These are phyloP conservation scores for Simplicillium sp. DNA, from an alignment of 2,329 filamentous ascomycete genomes.

Conservation along the genomic window DNA sequence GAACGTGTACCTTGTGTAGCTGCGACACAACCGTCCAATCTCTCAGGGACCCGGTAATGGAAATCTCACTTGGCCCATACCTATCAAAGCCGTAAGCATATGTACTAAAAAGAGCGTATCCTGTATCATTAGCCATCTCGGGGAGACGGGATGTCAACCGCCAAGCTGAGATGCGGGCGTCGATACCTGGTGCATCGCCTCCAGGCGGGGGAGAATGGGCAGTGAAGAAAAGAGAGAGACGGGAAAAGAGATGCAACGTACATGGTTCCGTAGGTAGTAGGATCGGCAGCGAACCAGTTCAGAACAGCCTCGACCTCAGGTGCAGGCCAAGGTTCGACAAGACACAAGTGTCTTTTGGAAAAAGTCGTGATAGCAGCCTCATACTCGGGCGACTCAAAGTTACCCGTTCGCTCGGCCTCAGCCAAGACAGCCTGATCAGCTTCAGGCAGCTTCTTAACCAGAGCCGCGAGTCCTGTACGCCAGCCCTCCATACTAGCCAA, in stretches of 20 bases:
- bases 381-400: conserved; percentile 19
- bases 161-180: no score
- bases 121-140: no score
- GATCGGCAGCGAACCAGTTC: conserved; percentile 19
- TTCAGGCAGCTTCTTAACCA: conserved; percentile 11
- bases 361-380: conserved; percentile 19
- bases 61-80: conserved; percentile 16
- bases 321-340: conserved; percentile 17
- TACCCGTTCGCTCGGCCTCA: conserved; percentile 12
- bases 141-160: no score
- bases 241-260: conserved; percentile 8
- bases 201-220: no score
- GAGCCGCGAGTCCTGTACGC: conserved; percentile 6
- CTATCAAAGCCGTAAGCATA: no score
- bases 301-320: conserved; percentile 20
- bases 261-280: conserved; percentile 13
- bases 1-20: conserved; percentile 17
- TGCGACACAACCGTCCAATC: conserved; percentile 16
- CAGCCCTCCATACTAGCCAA: conserved; percentile 19
- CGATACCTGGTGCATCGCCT: no score
- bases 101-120: no score
- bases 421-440: conserved; percentile 13
- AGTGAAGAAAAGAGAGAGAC: not conserved
- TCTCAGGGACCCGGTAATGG: conserved; percentile 14
- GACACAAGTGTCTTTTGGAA: conserved; percentile 18